A percentile compares a stretch with the other conserved stretches of the same genome.
These are phyloP conservation scores for Aspergillus calidoustus DNA, from an alignment of 2,329 filamentous ascomycete species.

Conservation along the genomic window DNA sequence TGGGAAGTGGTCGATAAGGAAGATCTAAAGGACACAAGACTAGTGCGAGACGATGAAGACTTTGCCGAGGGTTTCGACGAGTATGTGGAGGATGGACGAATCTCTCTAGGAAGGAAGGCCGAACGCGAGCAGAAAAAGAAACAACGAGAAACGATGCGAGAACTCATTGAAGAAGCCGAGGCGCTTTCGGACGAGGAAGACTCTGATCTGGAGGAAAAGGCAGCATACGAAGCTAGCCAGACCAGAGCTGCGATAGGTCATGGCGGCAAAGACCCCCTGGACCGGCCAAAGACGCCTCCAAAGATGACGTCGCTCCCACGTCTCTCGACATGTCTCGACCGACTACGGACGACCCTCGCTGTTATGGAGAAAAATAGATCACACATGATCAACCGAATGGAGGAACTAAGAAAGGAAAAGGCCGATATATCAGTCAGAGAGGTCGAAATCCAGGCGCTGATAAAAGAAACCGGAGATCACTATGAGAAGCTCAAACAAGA, in stretches of 20 bases:
- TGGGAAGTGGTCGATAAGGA: constrained; percentile 59
- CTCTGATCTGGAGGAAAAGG: constrained; percentile 66
- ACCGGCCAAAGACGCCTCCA: constrained; percentile 64
- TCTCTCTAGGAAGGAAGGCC: constrained; percentile 77
- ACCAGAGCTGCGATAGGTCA: constrained; percentile 78
- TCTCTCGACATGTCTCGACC: constrained; percentile 68
- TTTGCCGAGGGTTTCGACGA: constrained; percentile 92
- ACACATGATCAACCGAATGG: constrained; percentile 65
- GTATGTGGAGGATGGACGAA: constrained; percentile 81
- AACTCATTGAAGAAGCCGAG: constrained; percentile 81
- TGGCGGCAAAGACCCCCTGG: constrained; percentile 39
- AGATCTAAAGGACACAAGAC: constrained; percentile 71
- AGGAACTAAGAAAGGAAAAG: constrained; percentile 70
- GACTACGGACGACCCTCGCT: constrained; percentile 65
- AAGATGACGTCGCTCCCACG: constrained; percentile 79
- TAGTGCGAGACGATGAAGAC: constrained; percentile 87
- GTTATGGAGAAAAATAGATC: constrained; percentile 68
- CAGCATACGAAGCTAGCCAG: constrained; percentile 86
- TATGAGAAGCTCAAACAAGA: constrained; percentile 63
- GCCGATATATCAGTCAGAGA: constrained; percentile 71
- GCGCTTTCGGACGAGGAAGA: constrained; percentile 67
- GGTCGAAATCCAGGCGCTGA: constrained; percentile 75
- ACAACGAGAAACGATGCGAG: constrained; percentile 77
- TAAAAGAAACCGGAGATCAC: constrained; percentile 79
- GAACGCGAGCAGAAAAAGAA: constrained; percentile 70